A percentile compares a stretch with the other conserved stretches of the same genome.
phyloP scores from a whole-genome alignment of 169 alveolate genomes.

The Plasmodium ovale region DNA sequence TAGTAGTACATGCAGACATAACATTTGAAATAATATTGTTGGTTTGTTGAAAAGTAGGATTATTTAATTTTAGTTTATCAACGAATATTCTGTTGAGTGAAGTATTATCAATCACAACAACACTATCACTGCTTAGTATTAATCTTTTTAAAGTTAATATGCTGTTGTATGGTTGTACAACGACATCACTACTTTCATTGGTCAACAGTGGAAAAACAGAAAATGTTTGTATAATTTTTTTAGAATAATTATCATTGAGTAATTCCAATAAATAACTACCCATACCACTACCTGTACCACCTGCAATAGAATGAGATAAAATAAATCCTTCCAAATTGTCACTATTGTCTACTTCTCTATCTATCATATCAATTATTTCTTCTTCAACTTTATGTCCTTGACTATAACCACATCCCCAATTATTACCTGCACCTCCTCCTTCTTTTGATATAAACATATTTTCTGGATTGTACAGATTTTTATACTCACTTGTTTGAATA shows the following conservation, averaged over 20 bases:
- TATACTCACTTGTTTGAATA: slow-evolving; percentile 86
- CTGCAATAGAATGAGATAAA: slow-evolving; percentile 98
- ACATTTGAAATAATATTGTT: slow-evolving; percentile 81
- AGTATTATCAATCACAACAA: slow-evolving; percentile 98
- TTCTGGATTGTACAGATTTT: slow-evolving; percentile 97
- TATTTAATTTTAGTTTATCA: slow-evolving; percentile 92
- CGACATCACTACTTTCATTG: slow-evolving; percentile 97
- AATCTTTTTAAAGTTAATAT: slow-evolving; percentile 92
- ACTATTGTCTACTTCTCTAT: slow-evolving; percentile 99
- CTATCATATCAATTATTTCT: slow-evolving; percentile 98
- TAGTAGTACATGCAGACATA: slow-evolving; percentile 86
- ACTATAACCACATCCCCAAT: slow-evolving; percentile 98
- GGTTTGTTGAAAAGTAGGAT: slow-evolving; percentile 66
- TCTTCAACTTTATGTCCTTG: slow-evolving; percentile 95
- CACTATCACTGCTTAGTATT: slow-evolving; percentile 96
- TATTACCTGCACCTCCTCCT: slow-evolving; percentile 99
- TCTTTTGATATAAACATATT: slow-evolving; percentile 96
- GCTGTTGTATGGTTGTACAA: slow-evolving; percentile 99
- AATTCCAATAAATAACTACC: slow-evolving; percentile 98
- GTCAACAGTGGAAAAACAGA: slow-evolving; percentile 95
- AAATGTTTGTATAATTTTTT: slow-evolving; percentile 89
- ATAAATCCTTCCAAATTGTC: slow-evolving; percentile 98
- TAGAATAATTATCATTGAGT: slow-evolving; percentile 96
- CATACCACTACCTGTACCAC: slow-evolving; percentile 99
- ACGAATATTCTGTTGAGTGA: slow-evolving; percentile 97